Evolutionary conservation across 139 green algal species (phyloP), one percentile per base, ranked within the genome.

Genomic region (Closterium sp.): DNA sequence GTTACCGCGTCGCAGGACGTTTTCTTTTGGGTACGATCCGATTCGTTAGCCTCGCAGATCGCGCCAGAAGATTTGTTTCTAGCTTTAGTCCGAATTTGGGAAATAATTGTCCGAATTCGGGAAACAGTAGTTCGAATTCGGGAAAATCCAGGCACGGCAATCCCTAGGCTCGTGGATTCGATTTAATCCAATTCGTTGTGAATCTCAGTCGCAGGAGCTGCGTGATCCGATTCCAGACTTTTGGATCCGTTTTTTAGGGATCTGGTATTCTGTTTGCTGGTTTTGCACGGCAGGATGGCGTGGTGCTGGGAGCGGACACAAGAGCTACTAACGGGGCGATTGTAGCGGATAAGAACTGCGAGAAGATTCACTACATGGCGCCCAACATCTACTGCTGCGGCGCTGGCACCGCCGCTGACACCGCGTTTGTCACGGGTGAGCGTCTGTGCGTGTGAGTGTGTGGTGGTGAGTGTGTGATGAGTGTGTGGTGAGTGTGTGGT

Each of bases 261-360:
- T 76, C 55, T 76, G 55, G 55, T n/a, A n/a, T n/a, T n/a, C n/a
- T n/a, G n/a, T n/a, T n/a, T n/a, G n/a, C n/a, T n/a, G n/a, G n/a
- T n/a, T n/a, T n/a, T 25, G 55, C 25, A 76, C 16, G 55, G 55
- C 93, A 99, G 97, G 98, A 98, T 93, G 98, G 98, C 2, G 97
- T 99, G n/a, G 97, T 99, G 30, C 94, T 99, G 21, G 98, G 97
- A 3, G 98, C 98, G 6, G 98, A 99, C 93, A 99, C 98, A 3
- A 95, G 98, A 7, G 99, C 98, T 2, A 99, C 98, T 0, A 95
- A 97, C 23, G 98, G 97, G 16, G 95, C 95, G 23, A 99, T 98
- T 9, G 98, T 99, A n/a, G 97, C 97, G 23, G 98, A 99, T 95
- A 99, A 99, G 92, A 99, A 99, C 94, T 99, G 98, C 95, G 96